Evolutionary conservation across 2,329 filamentous ascomycete genomes (phyloP).

Genomic region (Exophiala lecanii-corni): DNA sequence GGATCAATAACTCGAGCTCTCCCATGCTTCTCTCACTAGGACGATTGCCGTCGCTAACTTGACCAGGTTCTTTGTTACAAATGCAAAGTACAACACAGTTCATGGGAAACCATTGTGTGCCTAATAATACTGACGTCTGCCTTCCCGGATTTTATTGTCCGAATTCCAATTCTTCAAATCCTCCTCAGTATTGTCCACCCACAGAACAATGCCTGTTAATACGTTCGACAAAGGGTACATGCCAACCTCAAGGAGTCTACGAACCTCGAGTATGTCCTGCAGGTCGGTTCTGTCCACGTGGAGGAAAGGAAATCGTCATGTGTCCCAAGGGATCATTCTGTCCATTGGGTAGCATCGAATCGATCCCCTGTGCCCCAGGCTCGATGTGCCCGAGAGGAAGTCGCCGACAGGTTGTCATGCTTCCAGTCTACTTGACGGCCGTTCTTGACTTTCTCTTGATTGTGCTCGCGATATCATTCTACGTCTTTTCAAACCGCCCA

Average conservation of each 20-base stretch:
- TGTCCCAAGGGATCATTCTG: not conserved
- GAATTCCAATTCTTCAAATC: not conserved
- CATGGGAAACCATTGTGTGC: not conserved
- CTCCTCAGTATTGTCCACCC: conserved; percentile 2
- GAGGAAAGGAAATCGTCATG: not conserved
- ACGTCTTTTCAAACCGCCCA: not conserved
- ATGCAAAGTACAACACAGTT: not conserved
- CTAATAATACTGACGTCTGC: conserved; percentile 1
- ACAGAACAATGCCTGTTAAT: conserved; percentile 1
- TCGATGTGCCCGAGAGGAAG: not conserved
- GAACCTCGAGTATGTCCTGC: conserved; percentile 1
- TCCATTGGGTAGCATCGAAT: not conserved
- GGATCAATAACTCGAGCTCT: no score
- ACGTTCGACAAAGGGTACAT: conserved; percentile 1
- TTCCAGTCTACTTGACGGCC: not conserved
- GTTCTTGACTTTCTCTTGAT: not conserved
- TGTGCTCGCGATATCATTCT: not conserved
- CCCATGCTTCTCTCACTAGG: no score
- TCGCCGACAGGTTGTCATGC: conserved; percentile 1
- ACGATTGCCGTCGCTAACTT: no score
- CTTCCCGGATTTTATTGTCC: not conserved
- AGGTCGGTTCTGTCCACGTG: not conserved
- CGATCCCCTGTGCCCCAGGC: not conserved
- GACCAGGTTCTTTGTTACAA: not conserved
- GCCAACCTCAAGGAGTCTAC: conserved; percentile 1